Base-by-base conservation (phyloP, 441 rosid genomes). In the Brassica balearica region DNA sequence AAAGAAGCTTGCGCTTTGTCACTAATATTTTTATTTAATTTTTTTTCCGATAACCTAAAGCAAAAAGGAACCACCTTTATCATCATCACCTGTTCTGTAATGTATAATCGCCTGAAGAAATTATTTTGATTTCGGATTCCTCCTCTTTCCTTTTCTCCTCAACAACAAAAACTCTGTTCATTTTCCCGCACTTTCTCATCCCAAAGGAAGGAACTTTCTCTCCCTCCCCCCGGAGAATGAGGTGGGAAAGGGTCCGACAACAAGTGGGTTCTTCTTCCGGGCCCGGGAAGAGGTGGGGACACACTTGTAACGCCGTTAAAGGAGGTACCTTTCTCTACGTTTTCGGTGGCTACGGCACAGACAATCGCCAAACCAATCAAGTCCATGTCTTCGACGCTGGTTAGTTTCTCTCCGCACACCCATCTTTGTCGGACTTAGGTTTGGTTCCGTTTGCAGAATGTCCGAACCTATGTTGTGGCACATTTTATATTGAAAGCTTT, bases 201-300 rank as follows among this genome's bases (percentile, higher is more conserved):
- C 72, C 64, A 55, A 63, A 27, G 46, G 63, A 80, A 58, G 69
- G 69, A 77, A 55, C n/a, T 70, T 69, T 61, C 41, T 67, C 36
- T 11, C 68, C 27, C 27, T 4, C 27, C 27, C 15, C 53, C 74
- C 51, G 23, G 79, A 74, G 23, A 82, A 95, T 95, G 99, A 93
- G 96, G 89, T 95, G 99, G 99, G 99, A 92, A 79, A 90, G 83
- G 82, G 84, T 89, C 83, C 86, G 77, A 79, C 85, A 72, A 56
- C 82, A 56, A 46, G 82, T 67, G 74, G 88, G 86, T 71, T 63
- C 70, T 20, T 86, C 53, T 68, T 80, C 81, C 38, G 95, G 93
- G 76, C 98, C 98, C 69, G 97, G 97, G 12, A 91, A 91, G 84
- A 90, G 97, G 90, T 94, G 98, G 98, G 98, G 98, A 64, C 99